Evolutionary conservation across 768 basidiomycete genomes (phyloP), one percentile per base, ranked within the genome.

Genomic region (Pisolithus tinctorius): DNA sequence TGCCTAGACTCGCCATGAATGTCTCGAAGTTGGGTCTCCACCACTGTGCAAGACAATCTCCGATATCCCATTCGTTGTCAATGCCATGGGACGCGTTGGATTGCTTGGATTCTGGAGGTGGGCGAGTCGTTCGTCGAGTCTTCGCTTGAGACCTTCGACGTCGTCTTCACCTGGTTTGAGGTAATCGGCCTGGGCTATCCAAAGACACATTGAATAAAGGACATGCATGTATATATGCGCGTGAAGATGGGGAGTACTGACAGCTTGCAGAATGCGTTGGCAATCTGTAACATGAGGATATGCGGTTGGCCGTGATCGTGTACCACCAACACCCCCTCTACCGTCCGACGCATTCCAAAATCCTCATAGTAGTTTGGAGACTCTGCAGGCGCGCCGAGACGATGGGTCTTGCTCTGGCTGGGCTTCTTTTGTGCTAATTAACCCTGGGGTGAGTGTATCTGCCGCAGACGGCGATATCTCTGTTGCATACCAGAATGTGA

Each of bases 221-320:
- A 26, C n/a, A n/a, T n/a, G n/a, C n/a, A n/a, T n/a, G 4, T 16
- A 11, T 29, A 26, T n/a, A 45, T 11, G 44, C 27, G 43, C 26
- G 20, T 39, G 52, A 52, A 34, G 39, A 43, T 6, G 31, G 23
- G 50, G 23, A 20, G 41, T n/a, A 74, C 87, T 61, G 60, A 93
- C 92, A 99, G 82, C 69, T 98, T 97, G 79, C 96, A 98, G 70
- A 98, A 99, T 14, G 93, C 93, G 67, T 96, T 97, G 20, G 94
- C 96, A 64, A 99, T 96, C 64, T 98, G 96, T 5, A 97, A 80
- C 86, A 98, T 93, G 58, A 99, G 82, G 55, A 98, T 92, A 62
- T 99, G 95, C 1, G 95, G 94, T 62, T 95, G 92, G 0, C 94
- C 95, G 59, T 97, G 94, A 65, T 97, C 93, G 69, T 96, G 91